Percentiles rank a stretch among this genome's conserved stretches.
Conservation (phyloP, 2,329 filamentous ascomycete genomes). For the Fusarium aywerte region DNA sequence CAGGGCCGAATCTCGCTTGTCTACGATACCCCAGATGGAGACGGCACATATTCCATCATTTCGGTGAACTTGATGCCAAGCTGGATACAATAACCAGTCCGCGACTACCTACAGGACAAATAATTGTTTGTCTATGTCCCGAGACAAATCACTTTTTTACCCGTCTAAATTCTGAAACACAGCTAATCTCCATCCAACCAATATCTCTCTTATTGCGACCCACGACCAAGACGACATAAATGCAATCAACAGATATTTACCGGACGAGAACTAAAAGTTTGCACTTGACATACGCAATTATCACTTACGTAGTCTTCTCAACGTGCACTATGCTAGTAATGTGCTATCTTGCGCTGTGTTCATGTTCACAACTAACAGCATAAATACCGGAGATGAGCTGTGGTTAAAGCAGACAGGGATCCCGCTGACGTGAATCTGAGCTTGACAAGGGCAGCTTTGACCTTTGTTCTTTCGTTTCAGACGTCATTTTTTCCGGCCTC, state of each 20-base stretch:
- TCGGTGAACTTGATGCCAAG: neutral
- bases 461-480: constrained; percentile 38
- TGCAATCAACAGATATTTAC: constrained; percentile 3
- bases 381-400: constrained; percentile 46
- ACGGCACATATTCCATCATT: neutral
- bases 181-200: constrained; percentile 35
- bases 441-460: constrained; percentile 38
- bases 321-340: neutral
- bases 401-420: constrained; percentile 41
- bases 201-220: constrained; percentile 11
- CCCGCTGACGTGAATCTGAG: constrained; percentile 46
- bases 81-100: neutral
- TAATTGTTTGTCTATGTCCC: neutral
- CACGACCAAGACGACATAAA: constrained; percentile 14
- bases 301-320: neutral
- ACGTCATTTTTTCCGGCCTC: constrained; percentile 45
- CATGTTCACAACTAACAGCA: constrained; percentile 32
- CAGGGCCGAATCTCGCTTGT: constrained; percentile 31
- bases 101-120: neutral
- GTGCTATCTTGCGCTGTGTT: neutral
- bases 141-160: constrained; percentile 28
- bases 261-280: neutral
- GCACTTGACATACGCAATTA: neutral
- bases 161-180: constrained; percentile 40
- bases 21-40: constrained; percentile 13